Evolutionary conservation across 305 asterid species (phyloP), one percentile per base, ranked within the genome.

Genomic region (Solanum chacoense): DNA sequence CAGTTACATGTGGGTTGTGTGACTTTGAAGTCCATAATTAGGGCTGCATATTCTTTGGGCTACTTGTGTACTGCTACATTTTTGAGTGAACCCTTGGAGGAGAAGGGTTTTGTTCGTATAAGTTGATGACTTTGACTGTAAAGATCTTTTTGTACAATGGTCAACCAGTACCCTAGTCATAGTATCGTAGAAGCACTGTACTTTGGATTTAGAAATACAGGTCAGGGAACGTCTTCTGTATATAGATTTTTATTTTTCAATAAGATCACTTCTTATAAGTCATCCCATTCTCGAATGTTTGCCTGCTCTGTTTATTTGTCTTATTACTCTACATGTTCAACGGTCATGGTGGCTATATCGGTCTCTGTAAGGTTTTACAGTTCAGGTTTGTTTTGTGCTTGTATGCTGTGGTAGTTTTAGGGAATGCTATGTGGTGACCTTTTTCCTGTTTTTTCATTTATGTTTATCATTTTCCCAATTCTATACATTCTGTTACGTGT

Each of bases 181-280:
- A 90, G 90, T 93, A 91, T 90, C 93, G 88, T 93, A 95, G 93
- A 69, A 86, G 89, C 92, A 91, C 93, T 90, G 92, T 93, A 90
- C 88, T 91, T 55, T 38, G 65, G 87, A 32, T 83, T 92, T 96
- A 95, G 96, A 92, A 92, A 91, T 94, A 94, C 93, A 93, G 94
- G 93, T 91, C 92, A 90, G 93, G 90, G 94, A 91, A 91, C 89
- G 90, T 89, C 93, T 92, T 90, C 90, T 95, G 99, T 97, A 97
- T 94, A 97, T 95, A 97, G 71, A 92, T 92, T 91, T 93, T 92
- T 90, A 89, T 90, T 90, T 91, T 89, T 91, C 90, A 96, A 95
- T 94, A 95, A 96, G 92, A 92, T 92, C 89, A 90, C 88, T 88
- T 80, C 45, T 92, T 92, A 90, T 84, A 85, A 87, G 88, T 69